phyloP scores from a whole-genome alignment of 2,329 filamentous ascomycete genomes.

The Cyphellophora attinorum region DNA sequence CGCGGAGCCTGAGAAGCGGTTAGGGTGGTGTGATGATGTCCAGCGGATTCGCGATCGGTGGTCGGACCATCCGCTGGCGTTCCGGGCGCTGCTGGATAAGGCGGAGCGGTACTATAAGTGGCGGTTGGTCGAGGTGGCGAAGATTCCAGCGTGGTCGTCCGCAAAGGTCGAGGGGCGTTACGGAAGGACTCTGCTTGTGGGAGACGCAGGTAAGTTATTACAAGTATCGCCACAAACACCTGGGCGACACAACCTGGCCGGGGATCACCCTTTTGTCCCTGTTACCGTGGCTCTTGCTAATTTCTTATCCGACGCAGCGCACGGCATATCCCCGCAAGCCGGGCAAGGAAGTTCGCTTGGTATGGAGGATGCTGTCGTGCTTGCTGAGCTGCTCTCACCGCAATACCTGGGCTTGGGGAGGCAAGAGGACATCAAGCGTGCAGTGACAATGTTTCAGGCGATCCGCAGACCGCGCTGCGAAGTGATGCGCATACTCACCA shows the following conservation, averaged over 20 bases:
- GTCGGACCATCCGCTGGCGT: background rate
- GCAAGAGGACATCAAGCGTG: background rate
- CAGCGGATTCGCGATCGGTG: background rate
- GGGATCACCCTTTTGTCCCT: no score
- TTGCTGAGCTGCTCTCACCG: background rate
- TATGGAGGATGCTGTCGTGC: background rate
- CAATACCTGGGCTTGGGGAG: background rate
- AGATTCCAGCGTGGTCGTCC: background rate
- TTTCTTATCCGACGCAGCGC: slow-evolving; percentile 24
- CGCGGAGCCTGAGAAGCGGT: background rate
- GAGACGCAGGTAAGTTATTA: no score
- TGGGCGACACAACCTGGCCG: no score
- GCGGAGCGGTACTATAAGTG: background rate
- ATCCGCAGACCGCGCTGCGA: background rate
- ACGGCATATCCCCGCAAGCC: slow-evolving; percentile 22
- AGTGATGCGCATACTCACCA: background rate
- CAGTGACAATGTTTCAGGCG: background rate
- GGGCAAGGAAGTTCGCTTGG: slow-evolving; percentile 3
- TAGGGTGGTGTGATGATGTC: background rate
- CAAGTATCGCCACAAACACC: no score
- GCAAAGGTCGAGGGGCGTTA: no score
- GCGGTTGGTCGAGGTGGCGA: background rate
- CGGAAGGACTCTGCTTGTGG: slow-evolving; percentile 17
- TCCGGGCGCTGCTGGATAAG: background rate
- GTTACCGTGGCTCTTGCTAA: no score